Evolutionary conservation across 2,329 filamentous ascomycete species (phyloP), one percentile per base, ranked within the genome.

Genomic region (Xylaria sp.): DNA sequence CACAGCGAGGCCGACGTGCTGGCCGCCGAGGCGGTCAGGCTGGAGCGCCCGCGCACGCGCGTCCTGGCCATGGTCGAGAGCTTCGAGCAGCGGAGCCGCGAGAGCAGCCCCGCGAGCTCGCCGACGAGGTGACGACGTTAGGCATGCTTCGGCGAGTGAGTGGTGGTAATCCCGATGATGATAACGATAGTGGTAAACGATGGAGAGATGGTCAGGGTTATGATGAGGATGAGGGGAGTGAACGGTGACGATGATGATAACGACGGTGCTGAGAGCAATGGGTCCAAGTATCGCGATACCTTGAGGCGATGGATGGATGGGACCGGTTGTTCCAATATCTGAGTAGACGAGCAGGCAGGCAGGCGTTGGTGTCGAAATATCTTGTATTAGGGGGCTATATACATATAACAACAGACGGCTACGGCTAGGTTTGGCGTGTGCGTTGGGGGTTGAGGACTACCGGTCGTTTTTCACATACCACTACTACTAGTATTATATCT

Each of bases 11-110:
- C 55, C 3, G 63, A 65, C 4, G 57, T 69, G 8, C 42, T 63
- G 9, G 65, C 75, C 18, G 81, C 80, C 2, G 74, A 82, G 64
- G 76, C 74, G n/a, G 71, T 82, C 46, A 62, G 57, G 44, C 58
- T 71, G 26, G 67, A 71, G 59, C 63, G 67, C 53, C 74, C 77
- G 8, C 66, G 71, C 59, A 77, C 77, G 13, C 68, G 75, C 34
- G 82, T 85, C 22, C 66, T 82, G 43, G 74, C 76, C 42, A 83
- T 85, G 80, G 80, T 85, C 38, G 75, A 84, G 62, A 76, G 71
- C 54, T 75, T 85, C 54, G 82, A 85, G 73, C 74, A 67, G 29
- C 67, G 69, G 49, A 80, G 76, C 56, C 70, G 74, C 39, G 73
- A 74, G 20, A 66, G 61, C 4, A 82, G 78, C 71, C 77, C 66